Evolutionary conservation across 139 green algal species (phyloP), one percentile per base, ranked within the genome.

Genomic region (Medakamo hakoo): DNA sequence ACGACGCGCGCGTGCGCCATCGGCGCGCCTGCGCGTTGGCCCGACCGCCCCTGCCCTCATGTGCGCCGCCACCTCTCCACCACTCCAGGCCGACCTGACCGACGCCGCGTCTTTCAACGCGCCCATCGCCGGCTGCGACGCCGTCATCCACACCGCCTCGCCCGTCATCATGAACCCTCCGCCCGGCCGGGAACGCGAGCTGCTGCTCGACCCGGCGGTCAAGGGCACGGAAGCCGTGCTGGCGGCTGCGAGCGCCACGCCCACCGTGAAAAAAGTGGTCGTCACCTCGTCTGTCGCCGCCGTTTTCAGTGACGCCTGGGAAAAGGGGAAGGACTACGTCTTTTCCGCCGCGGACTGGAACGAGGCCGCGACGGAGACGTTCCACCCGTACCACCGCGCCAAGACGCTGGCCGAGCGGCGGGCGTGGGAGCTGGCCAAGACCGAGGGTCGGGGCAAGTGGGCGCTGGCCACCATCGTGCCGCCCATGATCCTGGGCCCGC

Each of bases 221-320:
- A 16, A 58, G 4, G 81, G 81, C 49, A 76, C 78, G 3, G 72
- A 76, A 52, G 83, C 83, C 29, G 75, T 88, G 27, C 66, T 88
- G 4, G 49, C 32, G 1, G 56, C 71, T 0, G 79, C 85, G 9
- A 73, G 80, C 58, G 52, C 62, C 2, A 30, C 64, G 4, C 58
- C 57, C 21, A 71, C 27, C 22, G 79, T 88, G 49, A 66, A 74
- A 55, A 69, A 71, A 2, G 73, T 88, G 29, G 76, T 88, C 23
- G 57, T 87, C 19, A 86, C 82, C 1, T 75, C 69, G 18, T 81
- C 71, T 18, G 63, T 78, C 3, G 80, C 71, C 1, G 70, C 77
- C 0, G 65, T 82, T 2, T 76, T 59, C 25, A 63, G 64, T 2
- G 59, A 69, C 32, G 55, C 55, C 19, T 19, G 28, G n/a, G 74